Conservation (phyloP, 2,329 filamentous ascomycete species). For the Amylocarpus encephaloides region DNA sequence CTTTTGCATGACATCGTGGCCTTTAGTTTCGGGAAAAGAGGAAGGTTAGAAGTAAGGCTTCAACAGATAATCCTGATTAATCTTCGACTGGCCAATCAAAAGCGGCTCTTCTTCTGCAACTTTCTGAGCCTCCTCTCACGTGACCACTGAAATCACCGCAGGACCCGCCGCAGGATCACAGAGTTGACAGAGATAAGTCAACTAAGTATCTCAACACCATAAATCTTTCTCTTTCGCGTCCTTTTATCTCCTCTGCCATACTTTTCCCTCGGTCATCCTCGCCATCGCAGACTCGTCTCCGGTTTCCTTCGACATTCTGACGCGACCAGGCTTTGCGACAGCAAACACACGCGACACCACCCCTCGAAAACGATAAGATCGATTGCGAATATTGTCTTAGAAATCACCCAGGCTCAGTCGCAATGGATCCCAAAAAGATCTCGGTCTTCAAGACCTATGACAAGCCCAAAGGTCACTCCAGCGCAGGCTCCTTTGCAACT, state of each 20-base stretch:
- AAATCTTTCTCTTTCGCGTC: not conserved
- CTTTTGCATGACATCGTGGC: too few relatives aligned
- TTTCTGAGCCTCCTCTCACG: not conserved
- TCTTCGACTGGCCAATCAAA: too few relatives aligned
- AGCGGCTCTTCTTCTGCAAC: not conserved
- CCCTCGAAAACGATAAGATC: constrained; percentile 5
- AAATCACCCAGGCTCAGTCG: not conserved
- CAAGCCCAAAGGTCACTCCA: constrained; percentile 28
- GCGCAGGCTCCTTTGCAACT: constrained; percentile 76
- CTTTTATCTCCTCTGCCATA: not conserved
- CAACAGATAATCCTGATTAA: too few relatives aligned
- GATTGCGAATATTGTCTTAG: constrained; percentile 1
- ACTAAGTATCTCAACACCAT: not conserved
- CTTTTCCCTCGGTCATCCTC: not conserved
- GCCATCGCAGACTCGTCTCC: not conserved
- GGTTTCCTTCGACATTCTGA: not conserved
- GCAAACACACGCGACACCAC: not conserved
- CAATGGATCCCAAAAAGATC: constrained; percentile 28
- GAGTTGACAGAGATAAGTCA: too few relatives aligned
- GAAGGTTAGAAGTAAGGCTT: too few relatives aligned
- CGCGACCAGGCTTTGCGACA: not conserved
- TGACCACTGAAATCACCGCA: not conserved
- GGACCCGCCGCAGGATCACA: not conserved
- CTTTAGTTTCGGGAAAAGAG: too few relatives aligned
- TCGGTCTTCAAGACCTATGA: constrained; percentile 32